phyloP scores from a whole-genome alignment of 306 rosid species.

The Quercus bicolor region DNA sequence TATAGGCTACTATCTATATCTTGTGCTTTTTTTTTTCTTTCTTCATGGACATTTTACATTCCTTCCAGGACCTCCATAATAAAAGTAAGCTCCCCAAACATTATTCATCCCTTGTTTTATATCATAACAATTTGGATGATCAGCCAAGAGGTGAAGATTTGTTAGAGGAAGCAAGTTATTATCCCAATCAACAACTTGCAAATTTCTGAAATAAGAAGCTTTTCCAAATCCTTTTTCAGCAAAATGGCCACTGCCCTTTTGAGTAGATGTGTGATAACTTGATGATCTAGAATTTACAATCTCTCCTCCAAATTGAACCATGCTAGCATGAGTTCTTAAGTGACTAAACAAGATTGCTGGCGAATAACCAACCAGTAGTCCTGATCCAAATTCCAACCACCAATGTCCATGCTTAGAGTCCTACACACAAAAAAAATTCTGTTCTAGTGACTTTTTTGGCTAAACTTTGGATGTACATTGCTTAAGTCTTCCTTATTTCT shows the following conservation, averaged over 20 bases:
- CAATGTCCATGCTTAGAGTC: slow-evolving; percentile 97
- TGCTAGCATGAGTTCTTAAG: slow-evolving; percentile 81
- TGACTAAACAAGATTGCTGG: slow-evolving; percentile 89
- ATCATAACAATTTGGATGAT: slow-evolving; percentile 86
- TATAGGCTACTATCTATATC: slow-evolving; percentile 10
- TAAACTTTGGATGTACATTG: background rate
- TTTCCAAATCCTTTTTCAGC: slow-evolving; percentile 85
- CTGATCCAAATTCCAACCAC: slow-evolving; percentile 92
- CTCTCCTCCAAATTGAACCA: slow-evolving; percentile 98
- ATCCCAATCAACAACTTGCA: slow-evolving; percentile 95
- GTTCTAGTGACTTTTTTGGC: slow-evolving; percentile 1
- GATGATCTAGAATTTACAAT: slow-evolving; percentile 78
- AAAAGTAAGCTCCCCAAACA: slow-evolving; percentile 94
- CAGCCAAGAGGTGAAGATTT: slow-evolving; percentile 75
- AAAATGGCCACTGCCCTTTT: slow-evolving; percentile 99
- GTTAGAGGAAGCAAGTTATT: slow-evolving; percentile 79
- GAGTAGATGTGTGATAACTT: slow-evolving; percentile 87
- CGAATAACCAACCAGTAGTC: slow-evolving; percentile 92
- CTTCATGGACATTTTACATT: slow-evolving; percentile 84
- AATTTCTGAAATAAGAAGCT: slow-evolving; percentile 92
- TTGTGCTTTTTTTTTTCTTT: background rate
- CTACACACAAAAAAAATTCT: slow-evolving; percentile 28
- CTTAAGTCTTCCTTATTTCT: background rate
- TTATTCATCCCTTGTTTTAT: slow-evolving; percentile 70
- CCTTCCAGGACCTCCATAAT: slow-evolving; percentile 99